Conservation (phyloP, 2,329 filamentous ascomycete genomes). For the Ceratocystis diversiconidia region DNA sequence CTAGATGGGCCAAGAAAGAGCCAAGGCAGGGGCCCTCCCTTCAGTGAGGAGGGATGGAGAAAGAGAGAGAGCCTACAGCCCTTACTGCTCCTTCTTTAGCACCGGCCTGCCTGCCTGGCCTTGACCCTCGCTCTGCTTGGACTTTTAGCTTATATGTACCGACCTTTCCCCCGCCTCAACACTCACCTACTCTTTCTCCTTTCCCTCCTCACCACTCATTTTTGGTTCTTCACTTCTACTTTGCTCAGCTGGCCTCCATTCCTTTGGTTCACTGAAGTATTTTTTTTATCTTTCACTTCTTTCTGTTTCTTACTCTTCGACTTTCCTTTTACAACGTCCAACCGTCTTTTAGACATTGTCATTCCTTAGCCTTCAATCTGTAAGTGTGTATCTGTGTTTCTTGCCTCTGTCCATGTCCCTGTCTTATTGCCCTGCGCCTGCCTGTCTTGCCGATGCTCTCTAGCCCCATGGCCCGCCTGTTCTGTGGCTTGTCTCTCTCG, state of each 20-base stretch:
- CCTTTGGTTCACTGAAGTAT: slow-evolving; percentile 11
- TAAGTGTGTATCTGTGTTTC: slow-evolving; percentile 6
- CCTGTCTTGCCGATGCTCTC: neutral
- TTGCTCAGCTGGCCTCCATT: slow-evolving; percentile 15
- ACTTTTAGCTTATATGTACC: slow-evolving; percentile 1
- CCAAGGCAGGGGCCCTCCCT: neutral
- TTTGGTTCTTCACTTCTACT: slow-evolving; percentile 10
- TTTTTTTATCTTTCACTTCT: slow-evolving; percentile 8
- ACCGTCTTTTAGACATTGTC: slow-evolving; percentile 10
- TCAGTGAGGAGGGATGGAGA: neutral
- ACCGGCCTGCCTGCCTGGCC: no score
- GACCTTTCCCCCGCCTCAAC: neutral
- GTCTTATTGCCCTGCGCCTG: neutral
- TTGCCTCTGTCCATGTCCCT: neutral
- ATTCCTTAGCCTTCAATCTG: slow-evolving; percentile 15
- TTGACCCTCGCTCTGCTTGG: neutral
- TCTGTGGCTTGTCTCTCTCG: neutral
- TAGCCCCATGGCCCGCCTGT: neutral
- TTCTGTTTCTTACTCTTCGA: slow-evolving; percentile 6
- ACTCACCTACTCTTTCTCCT: neutral
- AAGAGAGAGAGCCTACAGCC: neutral
- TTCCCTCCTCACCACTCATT: slow-evolving; percentile 10
- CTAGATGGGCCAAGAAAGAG: no score
- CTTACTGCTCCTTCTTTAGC: neutral
- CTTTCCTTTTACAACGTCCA: neutral